Evolutionary conservation across 768 basidiomycete species (phyloP), one percentile per base, ranked within the genome.

Genomic region (Daedaleopsis sinensis): DNA sequence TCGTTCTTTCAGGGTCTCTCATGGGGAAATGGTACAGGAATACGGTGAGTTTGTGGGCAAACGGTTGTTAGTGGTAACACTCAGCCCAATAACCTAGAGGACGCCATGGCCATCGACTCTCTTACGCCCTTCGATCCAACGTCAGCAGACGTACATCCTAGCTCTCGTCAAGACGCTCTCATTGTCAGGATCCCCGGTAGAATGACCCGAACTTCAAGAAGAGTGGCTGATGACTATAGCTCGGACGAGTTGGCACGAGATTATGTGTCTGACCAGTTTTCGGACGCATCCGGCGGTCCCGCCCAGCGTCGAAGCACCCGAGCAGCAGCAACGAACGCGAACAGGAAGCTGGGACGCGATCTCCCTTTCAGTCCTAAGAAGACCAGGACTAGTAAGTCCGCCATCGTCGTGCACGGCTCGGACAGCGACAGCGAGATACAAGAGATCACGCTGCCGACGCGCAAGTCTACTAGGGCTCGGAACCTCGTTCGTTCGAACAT

Each of bases 351-450:
- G 51, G 53, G 49, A n/a, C 67, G 72, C 68, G 52, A 68, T 70
- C 79, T 89, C 38, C 88, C 88, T 8, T 90, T 87, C 73, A 90
- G 88, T 67, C 88, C 90, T 0, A 81, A 73, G 69, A 91, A 87
- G 73, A 82, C 83, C 39, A 81, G 86, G 10, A 71, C 77, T 36
- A 72, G 70, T 44, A 73, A 68, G 3, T 56, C 21, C 23, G 19
- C 50, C 23, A 59, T 70, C 18, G 66, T 76, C 27, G 74, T 74
- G 16, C 67, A 68, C 36, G 76, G 76, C 11, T 66, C 77, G 0
- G 81, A 80, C 35, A 74, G 73, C 36, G 79, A 78, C 43, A 73
- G 75, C 53, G 72, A 74, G 46, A 66, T 71, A 18, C 68, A 67
- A 42, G 73, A 73, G n/a, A 66, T 70, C 7, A 5, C 42, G 2